Conservation (phyloP, 495 filamentous ascomycete species). For the Margaritispora aquatica region DNA sequence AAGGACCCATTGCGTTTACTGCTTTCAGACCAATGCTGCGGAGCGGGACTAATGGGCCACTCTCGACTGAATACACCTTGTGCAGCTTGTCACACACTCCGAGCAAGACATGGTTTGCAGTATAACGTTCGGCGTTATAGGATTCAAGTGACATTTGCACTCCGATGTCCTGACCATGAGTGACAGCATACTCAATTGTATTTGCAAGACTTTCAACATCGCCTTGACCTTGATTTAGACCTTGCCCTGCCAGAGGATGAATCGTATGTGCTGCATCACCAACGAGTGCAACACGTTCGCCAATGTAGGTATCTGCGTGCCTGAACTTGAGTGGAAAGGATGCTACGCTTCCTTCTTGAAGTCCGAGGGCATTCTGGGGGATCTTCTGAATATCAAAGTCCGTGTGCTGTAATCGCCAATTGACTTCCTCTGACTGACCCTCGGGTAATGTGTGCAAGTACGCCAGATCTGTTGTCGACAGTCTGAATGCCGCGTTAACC, state of each 20-base stretch:
- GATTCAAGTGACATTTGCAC: constrained; percentile 63
- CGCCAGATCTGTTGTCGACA: constrained; percentile 68
- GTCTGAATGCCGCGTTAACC: constrained; percentile 90
- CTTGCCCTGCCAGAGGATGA: constrained; percentile 91
- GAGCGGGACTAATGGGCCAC: constrained; percentile 68
- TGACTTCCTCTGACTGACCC: constrained; percentile 64
- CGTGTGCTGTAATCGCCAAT: constrained; percentile 74
- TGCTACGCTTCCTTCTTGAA: constrained; percentile 77
- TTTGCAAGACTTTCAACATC: constrained; percentile 72
- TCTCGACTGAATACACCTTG: constrained; percentile 76
- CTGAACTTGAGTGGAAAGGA: constrained; percentile 87
- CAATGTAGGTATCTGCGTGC: constrained; percentile 87
- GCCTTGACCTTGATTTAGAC: constrained; percentile 86
- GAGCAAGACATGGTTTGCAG: constrained; percentile 75
- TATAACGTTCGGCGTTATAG: constrained; percentile 74
- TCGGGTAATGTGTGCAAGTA: constrained; percentile 64
- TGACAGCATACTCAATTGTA: constrained; percentile 69
- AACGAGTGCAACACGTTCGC: constrained; percentile 78
- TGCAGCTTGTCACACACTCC: constrained; percentile 91
- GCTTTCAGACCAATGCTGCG: constrained; percentile 70
- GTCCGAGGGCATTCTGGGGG: constrained; percentile 52
- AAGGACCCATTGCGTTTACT: constrained; percentile 66
- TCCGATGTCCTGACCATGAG: constrained; percentile 81
- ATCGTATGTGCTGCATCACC: constrained; percentile 94
- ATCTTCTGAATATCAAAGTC: constrained; percentile 38